Base-by-base conservation (phyloP, 2,329 filamentous ascomycete genomes). In the Trichoderma sp. region DNA sequence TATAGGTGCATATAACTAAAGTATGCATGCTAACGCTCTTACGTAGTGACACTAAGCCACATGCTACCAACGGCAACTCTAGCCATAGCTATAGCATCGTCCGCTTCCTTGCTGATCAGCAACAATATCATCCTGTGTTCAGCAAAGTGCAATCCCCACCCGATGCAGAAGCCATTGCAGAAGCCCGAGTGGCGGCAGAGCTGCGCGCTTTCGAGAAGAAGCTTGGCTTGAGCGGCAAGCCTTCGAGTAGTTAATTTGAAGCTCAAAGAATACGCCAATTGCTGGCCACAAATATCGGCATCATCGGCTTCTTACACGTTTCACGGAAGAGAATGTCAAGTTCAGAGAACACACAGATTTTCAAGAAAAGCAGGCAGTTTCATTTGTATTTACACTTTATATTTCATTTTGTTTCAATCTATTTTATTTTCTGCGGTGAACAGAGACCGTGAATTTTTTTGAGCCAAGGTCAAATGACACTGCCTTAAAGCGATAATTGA, bases 291-390 rank as follows among this genome's bases (percentile, higher is more conserved):
- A 1, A 45, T 45, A 21, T 45, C 1, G 6, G 12, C 41, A 45
- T 4, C 18, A 45, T 6, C 3, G 16, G 16, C 16, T 18, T n/a
- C 41, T 45, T 8, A 16, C 18, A 45, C 18, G 16, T 45, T 45
- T 45, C 18, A 45, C 41, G 1, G 41, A 7, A 45, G 18, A n/a
- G 16, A 45, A 9, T 18, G 7, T n/a, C 8, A 50, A 21, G 8
- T 4, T 21, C 8, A n/a, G 8, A n/a, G 3, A 50, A n/a, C 18
- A n/a, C 8, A 7, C 1, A 18, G 9, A 9, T 0, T n/a, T 1
- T 50, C 4, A 11, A 7, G n/a, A 50, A 50, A 50, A 50, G 8
- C 45, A 50, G 45, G 45, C 18, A 1, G 18, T 3, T 3, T 50
- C 45, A n/a, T 21, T 50, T n/a, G 16, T 50, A n/a, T 9, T 50